These are phyloP conservation scores for Thielaviopsis musarum DNA, from an alignment of 2,329 filamentous ascomycete genomes.

Conservation along the genomic window DNA sequence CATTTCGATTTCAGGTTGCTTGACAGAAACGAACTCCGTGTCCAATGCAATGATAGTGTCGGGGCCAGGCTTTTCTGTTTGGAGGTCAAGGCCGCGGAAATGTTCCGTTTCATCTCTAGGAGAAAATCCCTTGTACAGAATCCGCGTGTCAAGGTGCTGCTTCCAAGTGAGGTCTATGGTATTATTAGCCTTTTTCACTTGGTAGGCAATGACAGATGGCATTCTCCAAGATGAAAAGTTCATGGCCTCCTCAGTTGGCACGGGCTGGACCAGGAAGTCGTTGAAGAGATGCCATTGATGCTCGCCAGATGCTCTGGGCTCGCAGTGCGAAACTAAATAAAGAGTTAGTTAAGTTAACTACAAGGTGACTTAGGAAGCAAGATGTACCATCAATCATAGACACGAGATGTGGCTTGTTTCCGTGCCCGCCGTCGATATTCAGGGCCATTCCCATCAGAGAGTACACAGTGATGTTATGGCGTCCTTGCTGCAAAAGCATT, in stretches of 20 bases:
- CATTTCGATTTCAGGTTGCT: slow-evolving; percentile 88
- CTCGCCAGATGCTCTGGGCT: slow-evolving; percentile 30
- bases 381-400: slow-evolving; percentile 67
- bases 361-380: neutral
- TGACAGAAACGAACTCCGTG: slow-evolving; percentile 87
- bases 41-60: slow-evolving; percentile 76
- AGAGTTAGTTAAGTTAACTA: neutral
- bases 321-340: slow-evolving; percentile 9
- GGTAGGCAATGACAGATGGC: slow-evolving; percentile 74
- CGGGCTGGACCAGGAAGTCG: slow-evolving; percentile 76
- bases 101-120: slow-evolving; percentile 25
- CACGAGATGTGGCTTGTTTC: slow-evolving; percentile 79
- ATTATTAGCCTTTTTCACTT: slow-evolving; percentile 67
- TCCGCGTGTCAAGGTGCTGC: slow-evolving; percentile 60
- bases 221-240: slow-evolving; percentile 86
- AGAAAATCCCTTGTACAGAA: slow-evolving; percentile 57
- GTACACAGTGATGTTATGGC: slow-evolving; percentile 72
- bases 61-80: slow-evolving; percentile 48
- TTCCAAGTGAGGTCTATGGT: slow-evolving; percentile 78
- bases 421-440: slow-evolving; percentile 63
- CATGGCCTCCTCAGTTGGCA: slow-evolving; percentile 63
- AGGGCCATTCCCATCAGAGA: slow-evolving; percentile 80
- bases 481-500: slow-evolving; percentile 59
- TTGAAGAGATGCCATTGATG: slow-evolving; percentile 94
- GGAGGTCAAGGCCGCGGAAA: slow-evolving; percentile 39